Evolutionary conservation across 1,284 basidiomycete genomes (phyloP).

Genomic region (Ganoderma sp.): DNA sequence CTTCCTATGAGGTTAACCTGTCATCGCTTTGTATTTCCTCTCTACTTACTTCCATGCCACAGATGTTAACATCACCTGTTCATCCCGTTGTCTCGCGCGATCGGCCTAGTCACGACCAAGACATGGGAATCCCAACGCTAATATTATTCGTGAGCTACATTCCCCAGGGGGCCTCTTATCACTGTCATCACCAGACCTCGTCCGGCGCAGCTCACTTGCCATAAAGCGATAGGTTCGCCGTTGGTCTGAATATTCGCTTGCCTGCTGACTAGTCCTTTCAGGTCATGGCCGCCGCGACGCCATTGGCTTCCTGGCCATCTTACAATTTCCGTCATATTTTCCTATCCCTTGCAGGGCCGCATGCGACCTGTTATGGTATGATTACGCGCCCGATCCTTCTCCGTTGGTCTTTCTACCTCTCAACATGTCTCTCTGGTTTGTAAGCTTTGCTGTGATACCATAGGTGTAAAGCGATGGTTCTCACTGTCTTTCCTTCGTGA

Average conservation of each 20-base stretch:
- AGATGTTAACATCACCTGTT: not conserved
- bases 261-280: not conserved
- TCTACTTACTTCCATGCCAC: not conserved
- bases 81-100: not conserved
- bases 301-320: not conserved
- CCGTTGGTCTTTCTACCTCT: not conserved
- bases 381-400: not conserved
- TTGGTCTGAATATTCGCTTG: constrained; percentile 19
- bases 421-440: not conserved
- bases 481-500: constrained; percentile 25
- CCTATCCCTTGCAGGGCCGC: not conserved
- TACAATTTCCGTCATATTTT: not conserved
- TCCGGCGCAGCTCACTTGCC: constrained; percentile 12
- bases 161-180: constrained; percentile 17
- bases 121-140: constrained; percentile 28
- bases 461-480: constrained; percentile 9
- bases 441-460: not conserved
- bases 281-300: constrained; percentile 5
- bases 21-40: not conserved
- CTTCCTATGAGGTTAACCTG: constrained; percentile 5
- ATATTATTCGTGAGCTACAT: constrained; percentile 17
- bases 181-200: constrained; percentile 18
- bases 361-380: not conserved
- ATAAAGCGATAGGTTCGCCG: constrained; percentile 22
- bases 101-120: not conserved